These are phyloP conservation scores for Aspergillus asperescens DNA, from an alignment of 495 filamentous ascomycete genomes.

Conservation along the genomic window DNA sequence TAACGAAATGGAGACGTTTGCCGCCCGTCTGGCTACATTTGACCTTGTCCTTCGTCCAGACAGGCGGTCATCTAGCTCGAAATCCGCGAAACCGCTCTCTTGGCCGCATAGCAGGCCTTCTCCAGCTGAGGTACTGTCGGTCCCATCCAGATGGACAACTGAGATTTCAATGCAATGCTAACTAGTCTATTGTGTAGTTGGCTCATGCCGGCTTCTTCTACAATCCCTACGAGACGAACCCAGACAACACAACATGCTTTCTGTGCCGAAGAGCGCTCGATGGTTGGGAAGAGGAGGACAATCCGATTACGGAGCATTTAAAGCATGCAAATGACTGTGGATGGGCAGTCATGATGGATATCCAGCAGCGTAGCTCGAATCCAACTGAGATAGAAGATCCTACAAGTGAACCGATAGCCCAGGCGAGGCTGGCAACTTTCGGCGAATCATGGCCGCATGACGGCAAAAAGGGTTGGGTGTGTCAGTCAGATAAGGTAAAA, in stretches of 20 bases:
- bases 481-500: conserved; percentile 78
- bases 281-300: conserved; percentile 83
- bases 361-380: conserved; percentile 61
- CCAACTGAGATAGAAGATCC: conserved; percentile 65
- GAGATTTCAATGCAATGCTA: neutral
- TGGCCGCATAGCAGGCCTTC: conserved; percentile 73
- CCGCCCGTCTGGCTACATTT: conserved; percentile 73
- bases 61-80: conserved; percentile 63
- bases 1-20: conserved; percentile 54
- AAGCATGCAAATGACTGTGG: conserved; percentile 75
- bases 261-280: conserved; percentile 72
- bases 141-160: neutral
- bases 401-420: conserved; percentile 57
- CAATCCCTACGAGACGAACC: conserved; percentile 62
- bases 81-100: conserved; percentile 53
- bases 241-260: conserved; percentile 89
- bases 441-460: conserved; percentile 78
- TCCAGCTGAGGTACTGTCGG: conserved; percentile 52
- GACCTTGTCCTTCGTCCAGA: conserved; percentile 51
- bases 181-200: conserved; percentile 48
- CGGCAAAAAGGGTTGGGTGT: conserved; percentile 77
- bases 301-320: conserved; percentile 76
- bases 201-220: conserved; percentile 89
- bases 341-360: conserved; percentile 77
- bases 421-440: conserved; percentile 79